phyloP scores from a whole-genome alignment of 2,329 filamentous ascomycete species.

The Lasiodiplodia gonubiensis region DNA sequence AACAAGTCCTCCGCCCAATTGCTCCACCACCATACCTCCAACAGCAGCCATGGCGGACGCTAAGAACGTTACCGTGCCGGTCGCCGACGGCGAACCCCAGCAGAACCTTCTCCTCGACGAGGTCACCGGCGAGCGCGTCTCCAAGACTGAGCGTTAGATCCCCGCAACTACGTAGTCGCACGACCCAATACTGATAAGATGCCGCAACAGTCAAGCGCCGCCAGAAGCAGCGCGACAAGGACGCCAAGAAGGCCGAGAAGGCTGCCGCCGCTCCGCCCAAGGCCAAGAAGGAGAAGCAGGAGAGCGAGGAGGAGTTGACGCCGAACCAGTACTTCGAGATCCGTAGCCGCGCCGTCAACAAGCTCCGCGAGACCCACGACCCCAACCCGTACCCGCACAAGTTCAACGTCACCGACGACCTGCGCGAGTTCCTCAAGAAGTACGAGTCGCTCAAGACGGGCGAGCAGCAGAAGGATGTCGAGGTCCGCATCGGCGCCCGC shows the following conservation, averaged over 20 bases:
- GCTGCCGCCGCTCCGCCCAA: constrained; percentile 69
- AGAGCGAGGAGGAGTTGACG: constrained; percentile 74
- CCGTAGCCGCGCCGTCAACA: constrained; percentile 80
- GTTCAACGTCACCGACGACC: constrained; percentile 85
- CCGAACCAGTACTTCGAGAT: constrained; percentile 97
- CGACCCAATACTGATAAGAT: constrained; percentile 33
- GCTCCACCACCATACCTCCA: constrained; percentile 13
- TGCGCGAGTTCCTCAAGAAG: constrained; percentile 78
- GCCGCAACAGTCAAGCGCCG: constrained; percentile 84
- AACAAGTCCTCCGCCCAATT: constrained; percentile 22
- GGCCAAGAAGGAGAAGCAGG: constrained; percentile 65
- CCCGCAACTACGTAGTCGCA: background rate
- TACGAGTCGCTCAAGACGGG: constrained; percentile 86
- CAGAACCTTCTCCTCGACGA: constrained; percentile 83
- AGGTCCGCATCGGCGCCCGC: constrained; percentile 78
- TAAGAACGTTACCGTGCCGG: constrained; percentile 71
- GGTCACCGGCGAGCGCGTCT: constrained; percentile 83
- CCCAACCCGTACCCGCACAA: constrained; percentile 84
- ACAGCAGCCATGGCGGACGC: constrained; percentile 37
- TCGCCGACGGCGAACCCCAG: constrained; percentile 53
- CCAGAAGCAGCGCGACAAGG: constrained; percentile 86
- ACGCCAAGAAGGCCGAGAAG: constrained; percentile 88
- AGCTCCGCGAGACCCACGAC: constrained; percentile 72
- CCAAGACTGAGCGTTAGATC: constrained; percentile 53
- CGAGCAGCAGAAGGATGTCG: constrained; percentile 76